These are phyloP conservation scores for Grosmannia huntii DNA, from an alignment of 2,329 filamentous ascomycete species.

Conservation along the genomic window DNA sequence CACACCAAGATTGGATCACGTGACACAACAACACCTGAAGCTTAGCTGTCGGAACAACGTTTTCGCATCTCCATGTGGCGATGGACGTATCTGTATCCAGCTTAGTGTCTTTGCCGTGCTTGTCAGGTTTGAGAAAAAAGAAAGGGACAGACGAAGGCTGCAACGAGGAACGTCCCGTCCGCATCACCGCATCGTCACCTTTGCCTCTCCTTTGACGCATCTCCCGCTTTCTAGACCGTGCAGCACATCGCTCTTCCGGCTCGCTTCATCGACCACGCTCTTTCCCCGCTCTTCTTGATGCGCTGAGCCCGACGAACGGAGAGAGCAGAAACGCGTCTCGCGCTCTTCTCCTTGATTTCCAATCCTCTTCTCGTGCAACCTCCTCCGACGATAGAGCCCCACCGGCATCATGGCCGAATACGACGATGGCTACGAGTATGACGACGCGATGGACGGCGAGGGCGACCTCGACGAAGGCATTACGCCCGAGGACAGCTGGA, in stretches of 20 bases:
- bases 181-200: constrained; percentile 1
- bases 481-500: constrained; percentile 97
- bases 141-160: not conserved
- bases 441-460: constrained; percentile 44
- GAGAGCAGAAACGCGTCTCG: constrained; percentile 12
- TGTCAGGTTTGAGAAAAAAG: not conserved
- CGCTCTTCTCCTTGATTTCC: constrained; percentile 4
- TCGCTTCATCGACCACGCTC: not conserved
- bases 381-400: too few relatives aligned
- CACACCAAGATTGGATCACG: not conserved
- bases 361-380: constrained; percentile 1
- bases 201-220: not conserved
- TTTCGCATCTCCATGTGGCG: not conserved
- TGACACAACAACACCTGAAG: not conserved
- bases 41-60: not conserved
- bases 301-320: constrained; percentile 6
- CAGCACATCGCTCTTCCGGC: not conserved
- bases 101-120: not conserved
- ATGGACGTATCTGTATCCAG: not conserved
- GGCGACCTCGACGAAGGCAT: constrained; percentile 63
- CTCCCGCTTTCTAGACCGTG: not conserved
- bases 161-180: not conserved
- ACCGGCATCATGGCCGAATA: constrained; percentile 38
- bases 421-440: constrained; percentile 35
- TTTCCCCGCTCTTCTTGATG: constrained; percentile 6